These are phyloP conservation scores for Ormosia emarginata DNA, from an alignment of 306 rosid species.

Conservation along the genomic window DNA sequence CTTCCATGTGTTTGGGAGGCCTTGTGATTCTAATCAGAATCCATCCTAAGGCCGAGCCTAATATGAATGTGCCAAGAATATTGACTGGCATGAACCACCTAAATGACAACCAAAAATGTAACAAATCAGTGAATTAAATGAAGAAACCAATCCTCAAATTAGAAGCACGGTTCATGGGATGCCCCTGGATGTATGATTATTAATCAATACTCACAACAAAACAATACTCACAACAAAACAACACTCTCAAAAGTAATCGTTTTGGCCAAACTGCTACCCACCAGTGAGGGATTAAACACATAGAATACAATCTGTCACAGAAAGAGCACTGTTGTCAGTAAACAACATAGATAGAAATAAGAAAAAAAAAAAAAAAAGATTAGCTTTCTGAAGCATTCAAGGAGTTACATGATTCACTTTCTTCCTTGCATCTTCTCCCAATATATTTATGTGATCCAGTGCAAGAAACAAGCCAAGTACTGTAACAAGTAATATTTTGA, in stretches of 20 bases:
- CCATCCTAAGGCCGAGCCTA: conserved; percentile 58
- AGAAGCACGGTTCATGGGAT: background rate
- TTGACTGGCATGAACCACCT: conserved; percentile 68
- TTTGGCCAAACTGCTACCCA: conserved; percentile 45
- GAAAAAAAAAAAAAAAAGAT: background rate
- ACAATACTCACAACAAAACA: conserved; percentile 20
- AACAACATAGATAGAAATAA: background rate
- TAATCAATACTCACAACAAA: conserved; percentile 36
- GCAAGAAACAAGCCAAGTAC: conserved; percentile 51
- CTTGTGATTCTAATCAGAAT: conserved; percentile 41
- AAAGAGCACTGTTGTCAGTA: background rate
- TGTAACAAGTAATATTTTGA: conserved; percentile 44
- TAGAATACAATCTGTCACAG: conserved; percentile 50
- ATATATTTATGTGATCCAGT: conserved; percentile 26
- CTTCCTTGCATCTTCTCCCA: conserved; percentile 46
- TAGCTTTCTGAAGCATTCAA: background rate
- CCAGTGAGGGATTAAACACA: conserved; percentile 55
- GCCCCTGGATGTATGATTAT: background rate
- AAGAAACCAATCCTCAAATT: conserved; percentile 1
- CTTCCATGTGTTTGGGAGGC: conserved; percentile 49
- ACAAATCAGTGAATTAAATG: background rate
- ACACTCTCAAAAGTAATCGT: conserved; percentile 40
- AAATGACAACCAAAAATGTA: background rate
- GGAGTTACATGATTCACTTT: conserved; percentile 41
- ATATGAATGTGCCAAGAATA: conserved; percentile 36